Evolutionary conservation across 2,329 filamentous ascomycete species (phyloP).

Genomic region (Aspergillus melleus): DNA sequence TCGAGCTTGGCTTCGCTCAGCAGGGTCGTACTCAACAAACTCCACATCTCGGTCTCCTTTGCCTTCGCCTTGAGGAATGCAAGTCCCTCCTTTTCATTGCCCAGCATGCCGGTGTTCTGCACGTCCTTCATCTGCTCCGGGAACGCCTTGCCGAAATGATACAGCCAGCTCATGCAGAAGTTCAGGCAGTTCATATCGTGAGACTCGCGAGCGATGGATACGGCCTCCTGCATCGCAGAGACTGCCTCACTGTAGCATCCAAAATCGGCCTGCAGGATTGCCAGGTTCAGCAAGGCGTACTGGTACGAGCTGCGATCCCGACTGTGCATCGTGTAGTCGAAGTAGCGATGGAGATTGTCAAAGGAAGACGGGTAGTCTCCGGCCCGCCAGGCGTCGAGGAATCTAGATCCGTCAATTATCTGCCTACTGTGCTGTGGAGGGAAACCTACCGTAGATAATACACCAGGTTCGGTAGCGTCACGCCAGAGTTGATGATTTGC

Average conservation of each 20-base stretch:
- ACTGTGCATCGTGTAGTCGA: constrained; percentile 92
- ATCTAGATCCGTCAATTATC: constrained; percentile 50
- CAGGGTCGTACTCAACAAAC: constrained; percentile 77
- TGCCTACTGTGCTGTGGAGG: background rate
- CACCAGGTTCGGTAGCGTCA: constrained; percentile 68
- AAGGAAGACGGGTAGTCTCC: constrained; percentile 89
- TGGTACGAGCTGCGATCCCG: constrained; percentile 85
- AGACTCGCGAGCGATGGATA: constrained; percentile 91
- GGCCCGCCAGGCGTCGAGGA: constrained; percentile 87
- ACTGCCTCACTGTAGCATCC: constrained; percentile 87
- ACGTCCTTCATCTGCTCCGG: constrained; percentile 70
- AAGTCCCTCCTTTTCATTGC: constrained; percentile 76
- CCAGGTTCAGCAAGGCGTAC: constrained; percentile 89
- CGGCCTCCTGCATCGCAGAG: constrained; percentile 91
- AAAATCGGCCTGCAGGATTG: constrained; percentile 92
- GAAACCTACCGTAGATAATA: constrained; percentile 68
- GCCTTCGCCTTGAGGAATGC: constrained; percentile 82
- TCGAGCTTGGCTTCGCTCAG: constrained; percentile 82
- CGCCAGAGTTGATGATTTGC: constrained; percentile 65
- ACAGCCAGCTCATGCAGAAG: constrained; percentile 93
- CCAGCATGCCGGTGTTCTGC: constrained; percentile 71
- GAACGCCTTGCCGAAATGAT: constrained; percentile 87
- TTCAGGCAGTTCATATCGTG: constrained; percentile 90
- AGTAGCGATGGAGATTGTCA: constrained; percentile 89
- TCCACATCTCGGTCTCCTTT: constrained; percentile 82